Evolutionary conservation across 345 rosid genomes (phyloP).

Genomic region (Bruguiera parviflora): DNA sequence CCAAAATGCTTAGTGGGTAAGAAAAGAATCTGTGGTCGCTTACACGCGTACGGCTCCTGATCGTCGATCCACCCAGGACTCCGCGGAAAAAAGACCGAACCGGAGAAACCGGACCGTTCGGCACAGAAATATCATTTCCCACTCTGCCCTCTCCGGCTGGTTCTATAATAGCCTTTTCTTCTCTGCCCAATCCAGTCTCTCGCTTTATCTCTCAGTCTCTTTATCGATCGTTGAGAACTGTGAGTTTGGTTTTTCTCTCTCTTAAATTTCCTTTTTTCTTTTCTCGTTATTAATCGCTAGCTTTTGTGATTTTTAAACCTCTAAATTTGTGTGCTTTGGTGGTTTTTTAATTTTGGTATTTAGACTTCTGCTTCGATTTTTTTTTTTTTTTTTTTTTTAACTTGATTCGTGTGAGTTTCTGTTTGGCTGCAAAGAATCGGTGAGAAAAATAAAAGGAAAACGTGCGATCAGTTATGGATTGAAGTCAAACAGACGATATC

Average conservation of each 20-base stretch:
- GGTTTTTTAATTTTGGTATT: neutral
- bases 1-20: slow-evolving; percentile 3
- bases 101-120: slow-evolving; percentile 8
- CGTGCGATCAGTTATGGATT: too few species aligned
- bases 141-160: too few species aligned
- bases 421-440: slow-evolving; percentile 15
- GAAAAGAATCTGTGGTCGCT: neutral
- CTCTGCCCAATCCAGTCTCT: too few species aligned
- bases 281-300: too few species aligned
- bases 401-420: neutral
- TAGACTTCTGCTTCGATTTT: neutral
- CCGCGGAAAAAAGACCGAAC: neutral
- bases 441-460: neutral
- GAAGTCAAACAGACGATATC: too few species aligned
- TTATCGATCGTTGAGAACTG: neutral
- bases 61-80: neutral
- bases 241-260: neutral
- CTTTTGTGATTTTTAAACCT: too few species aligned
- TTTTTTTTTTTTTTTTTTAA: neutral
- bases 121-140: neutral
- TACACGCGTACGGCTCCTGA: slow-evolving; percentile 9
- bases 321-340: too few species aligned
- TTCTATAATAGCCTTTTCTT: neutral
- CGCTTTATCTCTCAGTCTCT: neutral
- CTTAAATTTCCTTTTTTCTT: neutral